A percentile compares a stretch with the other conserved stretches of the same genome.
Conservation (phyloP, 495 filamentous ascomycete genomes). For the Pyrenula massariospora region DNA sequence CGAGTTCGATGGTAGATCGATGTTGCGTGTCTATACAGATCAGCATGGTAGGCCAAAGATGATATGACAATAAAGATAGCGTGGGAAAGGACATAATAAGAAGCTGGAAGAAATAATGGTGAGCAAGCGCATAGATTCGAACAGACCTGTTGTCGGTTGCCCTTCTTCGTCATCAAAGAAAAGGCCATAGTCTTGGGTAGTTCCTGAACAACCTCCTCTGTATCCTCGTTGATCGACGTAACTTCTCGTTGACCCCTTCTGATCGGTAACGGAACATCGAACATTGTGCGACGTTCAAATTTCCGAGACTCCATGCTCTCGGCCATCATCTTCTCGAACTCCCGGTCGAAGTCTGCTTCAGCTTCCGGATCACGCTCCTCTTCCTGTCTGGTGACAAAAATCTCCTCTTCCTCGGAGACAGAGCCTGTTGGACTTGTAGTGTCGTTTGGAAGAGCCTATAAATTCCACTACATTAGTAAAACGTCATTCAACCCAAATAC, state of each 20-base stretch:
- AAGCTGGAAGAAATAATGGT: not conserved
- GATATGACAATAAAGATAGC: not conserved
- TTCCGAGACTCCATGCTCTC: slow-evolving; percentile 90
- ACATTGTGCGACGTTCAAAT: slow-evolving; percentile 84
- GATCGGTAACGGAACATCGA: slow-evolving; percentile 90
- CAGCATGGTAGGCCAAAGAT: not conserved
- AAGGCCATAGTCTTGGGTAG: slow-evolving; percentile 73
- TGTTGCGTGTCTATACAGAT: slow-evolving; percentile 64
- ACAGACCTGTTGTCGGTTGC: slow-evolving; percentile 83
- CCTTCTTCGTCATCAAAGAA: slow-evolving; percentile 88
- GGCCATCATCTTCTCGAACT: slow-evolving; percentile 97
- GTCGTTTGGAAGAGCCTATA: slow-evolving; percentile 34
- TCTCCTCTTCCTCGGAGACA: slow-evolving; percentile 63
- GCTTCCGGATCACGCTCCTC: slow-evolving; percentile 87
- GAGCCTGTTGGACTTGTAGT: slow-evolving; percentile 26
- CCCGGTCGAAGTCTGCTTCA: slow-evolving; percentile 95
- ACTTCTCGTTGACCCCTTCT: slow-evolving; percentile 53
- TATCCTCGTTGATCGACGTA: slow-evolving; percentile 1
- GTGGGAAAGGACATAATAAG: not conserved
- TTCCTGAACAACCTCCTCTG: slow-evolving; percentile 2
- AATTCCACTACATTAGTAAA: slow-evolving; percentile 18
- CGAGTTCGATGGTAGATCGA: slow-evolving; percentile 90
- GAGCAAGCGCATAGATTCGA: not conserved
- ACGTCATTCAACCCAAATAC: not conserved
- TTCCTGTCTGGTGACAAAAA: slow-evolving; percentile 79